phyloP scores from a whole-genome alignment of 2,329 filamentous ascomycete genomes.

The Aspergillus udagawae region DNA sequence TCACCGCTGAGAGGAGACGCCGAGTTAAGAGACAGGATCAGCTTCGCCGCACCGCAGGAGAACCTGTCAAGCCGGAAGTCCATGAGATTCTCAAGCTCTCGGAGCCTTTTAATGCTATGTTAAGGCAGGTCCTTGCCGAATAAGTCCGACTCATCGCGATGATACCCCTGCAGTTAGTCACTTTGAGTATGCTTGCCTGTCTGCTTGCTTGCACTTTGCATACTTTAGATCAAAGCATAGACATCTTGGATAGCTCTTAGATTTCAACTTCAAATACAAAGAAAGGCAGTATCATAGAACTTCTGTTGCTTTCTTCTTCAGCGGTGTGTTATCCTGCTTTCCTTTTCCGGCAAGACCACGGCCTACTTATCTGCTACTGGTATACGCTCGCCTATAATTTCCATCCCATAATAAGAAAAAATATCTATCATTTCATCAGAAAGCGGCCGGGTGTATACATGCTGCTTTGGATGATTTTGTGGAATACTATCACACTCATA shows the following conservation, averaged over 20 bases:
- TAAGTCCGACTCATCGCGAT: constrained; percentile 37
- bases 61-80: constrained; percentile 77
- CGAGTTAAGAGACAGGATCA: constrained; percentile 74
- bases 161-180: neutral
- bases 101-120: constrained; percentile 75
- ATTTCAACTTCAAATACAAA: neutral
- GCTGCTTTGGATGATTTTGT: neutral
- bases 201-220: constrained; percentile 2
- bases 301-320: neutral
- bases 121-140: constrained; percentile 74
- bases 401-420: neutral
- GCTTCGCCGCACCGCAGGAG: constrained; percentile 73
- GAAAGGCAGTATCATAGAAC: neutral
- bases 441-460: neutral
- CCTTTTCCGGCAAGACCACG: neutral
- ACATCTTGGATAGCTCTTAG: constrained; percentile 18
- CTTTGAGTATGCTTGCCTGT: neutral
- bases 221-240: neutral
- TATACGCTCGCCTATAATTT: neutral
- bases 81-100: constrained; percentile 74
- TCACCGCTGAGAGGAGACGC: constrained; percentile 77
- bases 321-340: neutral
- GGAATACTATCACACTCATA: neutral
- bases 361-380: neutral
- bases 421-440: neutral